These are phyloP conservation scores for Pythium myriotylum DNA, from an alignment of 352 stramenopile species.

Conservation along the genomic window DNA sequence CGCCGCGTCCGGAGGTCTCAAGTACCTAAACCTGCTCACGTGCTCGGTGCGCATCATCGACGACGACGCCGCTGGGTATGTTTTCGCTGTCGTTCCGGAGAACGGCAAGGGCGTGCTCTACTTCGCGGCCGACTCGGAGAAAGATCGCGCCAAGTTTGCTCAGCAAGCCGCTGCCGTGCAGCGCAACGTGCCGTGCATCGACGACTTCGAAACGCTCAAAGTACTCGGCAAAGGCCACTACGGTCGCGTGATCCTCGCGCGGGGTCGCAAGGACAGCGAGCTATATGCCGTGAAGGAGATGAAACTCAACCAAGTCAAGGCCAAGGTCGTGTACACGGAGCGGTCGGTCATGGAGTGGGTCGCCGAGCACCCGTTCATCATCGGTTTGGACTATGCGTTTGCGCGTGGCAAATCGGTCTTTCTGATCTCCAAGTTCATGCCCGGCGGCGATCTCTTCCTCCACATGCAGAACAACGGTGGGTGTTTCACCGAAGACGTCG, in stretches of 20 bases:
- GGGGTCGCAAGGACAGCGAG: slow-evolving; percentile 37
- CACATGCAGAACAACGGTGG: slow-evolving; percentile 89
- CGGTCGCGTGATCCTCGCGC: slow-evolving; percentile 78
- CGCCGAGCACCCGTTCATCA: slow-evolving; percentile 94
- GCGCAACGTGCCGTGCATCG: slow-evolving; percentile 48
- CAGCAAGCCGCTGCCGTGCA: slow-evolving; percentile 58
- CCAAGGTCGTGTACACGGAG: slow-evolving; percentile 87
- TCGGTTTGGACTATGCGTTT: slow-evolving; percentile 97
- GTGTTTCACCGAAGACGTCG: slow-evolving; percentile 72
- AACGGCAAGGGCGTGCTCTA: slow-evolving; percentile 65
- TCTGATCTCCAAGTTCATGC: slow-evolving; percentile 98
- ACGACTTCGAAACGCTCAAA: slow-evolving; percentile 83
- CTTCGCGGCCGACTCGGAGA: slow-evolving; percentile 83
- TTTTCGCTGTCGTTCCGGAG: slow-evolving; percentile 75
- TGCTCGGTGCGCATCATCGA: slow-evolving; percentile 80
- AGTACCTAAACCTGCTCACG: slow-evolving; percentile 81
- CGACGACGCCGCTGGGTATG: slow-evolving; percentile 72
- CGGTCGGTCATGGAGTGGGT: slow-evolving; percentile 85
- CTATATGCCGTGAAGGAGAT: slow-evolving; percentile 90
- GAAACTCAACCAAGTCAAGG: slow-evolving; percentile 87
- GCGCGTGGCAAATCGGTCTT: slow-evolving; percentile 96
- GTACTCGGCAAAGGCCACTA: slow-evolving; percentile 85
- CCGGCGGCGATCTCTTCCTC: slow-evolving; percentile 95
- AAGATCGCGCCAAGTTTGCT: slow-evolving; percentile 82
- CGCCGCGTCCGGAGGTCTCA: slow-evolving; percentile 32